Evolutionary conservation across 148 eudicot genomes (phyloP).

Genomic region (Rhododendron mucronatum): DNA sequence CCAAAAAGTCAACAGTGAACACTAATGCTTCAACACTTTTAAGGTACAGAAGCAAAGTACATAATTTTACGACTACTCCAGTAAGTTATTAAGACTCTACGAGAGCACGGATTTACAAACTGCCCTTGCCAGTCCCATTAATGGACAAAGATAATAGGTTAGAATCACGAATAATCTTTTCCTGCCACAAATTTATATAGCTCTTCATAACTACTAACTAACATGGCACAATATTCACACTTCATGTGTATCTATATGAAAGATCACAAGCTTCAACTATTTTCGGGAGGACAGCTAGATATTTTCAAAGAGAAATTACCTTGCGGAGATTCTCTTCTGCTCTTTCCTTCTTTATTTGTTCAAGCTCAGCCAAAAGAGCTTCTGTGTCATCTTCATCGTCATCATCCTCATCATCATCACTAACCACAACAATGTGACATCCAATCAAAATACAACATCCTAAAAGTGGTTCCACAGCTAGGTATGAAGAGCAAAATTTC

Average conservation of each 20-base stretch:
- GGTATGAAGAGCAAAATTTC: background rate
- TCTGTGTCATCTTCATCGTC: constrained; percentile 95
- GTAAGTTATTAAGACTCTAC: background rate
- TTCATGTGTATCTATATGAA: background rate
- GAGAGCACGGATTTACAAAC: background rate
- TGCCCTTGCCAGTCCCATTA: background rate
- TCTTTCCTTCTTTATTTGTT: constrained; percentile 81
- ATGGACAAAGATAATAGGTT: background rate
- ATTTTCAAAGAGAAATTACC: constrained; percentile 31
- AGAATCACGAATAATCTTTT: background rate
- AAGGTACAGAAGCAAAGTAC: background rate
- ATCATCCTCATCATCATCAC: constrained; percentile 77
- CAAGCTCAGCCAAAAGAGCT: constrained; percentile 93
- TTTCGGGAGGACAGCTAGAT: background rate
- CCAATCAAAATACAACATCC: background rate
- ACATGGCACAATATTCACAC: background rate
- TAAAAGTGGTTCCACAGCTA: background rate
- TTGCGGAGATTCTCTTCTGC: constrained; percentile 82
- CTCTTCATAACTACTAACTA: background rate
- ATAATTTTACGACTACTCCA: background rate
- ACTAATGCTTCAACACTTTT: background rate
- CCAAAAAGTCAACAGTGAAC: background rate
- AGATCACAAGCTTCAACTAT: background rate
- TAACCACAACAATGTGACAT: constrained; percentile 9
- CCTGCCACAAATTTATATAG: background rate